Evolutionary conservation across 352 stramenopile genomes (phyloP).

Genomic region (Phytopythium montanum): DNA sequence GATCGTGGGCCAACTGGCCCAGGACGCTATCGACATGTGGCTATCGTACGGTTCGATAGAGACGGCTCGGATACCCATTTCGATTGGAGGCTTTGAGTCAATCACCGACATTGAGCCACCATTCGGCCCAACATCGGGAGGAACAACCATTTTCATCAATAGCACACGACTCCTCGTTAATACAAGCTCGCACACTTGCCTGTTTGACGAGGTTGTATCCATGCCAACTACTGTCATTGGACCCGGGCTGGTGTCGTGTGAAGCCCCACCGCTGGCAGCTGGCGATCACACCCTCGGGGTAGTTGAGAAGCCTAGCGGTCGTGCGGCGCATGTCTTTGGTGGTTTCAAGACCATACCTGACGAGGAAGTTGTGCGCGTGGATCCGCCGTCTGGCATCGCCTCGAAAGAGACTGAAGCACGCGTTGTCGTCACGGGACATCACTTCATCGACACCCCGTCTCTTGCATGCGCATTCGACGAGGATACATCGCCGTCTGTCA

Average conservation of each 20-base stretch:
- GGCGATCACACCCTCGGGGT: constrained; percentile 30
- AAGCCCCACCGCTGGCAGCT: constrained; percentile 18
- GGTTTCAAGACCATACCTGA: constrained; percentile 27
- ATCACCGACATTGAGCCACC: constrained; percentile 14
- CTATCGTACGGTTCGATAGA: constrained; percentile 24
- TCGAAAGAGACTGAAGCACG: constrained; percentile 12
- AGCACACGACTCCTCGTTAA: constrained; percentile 24
- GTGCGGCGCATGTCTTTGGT: constrained; percentile 23
- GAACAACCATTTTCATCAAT: constrained; percentile 22
- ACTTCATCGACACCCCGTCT: constrained; percentile 45
- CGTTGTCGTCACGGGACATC: constrained; percentile 31
- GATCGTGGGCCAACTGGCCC: constrained; percentile 13
- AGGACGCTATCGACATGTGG: constrained; percentile 24
- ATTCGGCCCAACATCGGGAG: constrained; percentile 29
- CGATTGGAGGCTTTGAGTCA: constrained; percentile 13
- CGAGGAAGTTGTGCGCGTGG: constrained; percentile 26
- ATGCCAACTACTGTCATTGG: not conserved
- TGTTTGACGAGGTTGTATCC: not conserved
- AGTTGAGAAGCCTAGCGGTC: constrained; percentile 15
- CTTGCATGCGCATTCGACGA: constrained; percentile 48
- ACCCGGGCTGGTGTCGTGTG: constrained; percentile 7
- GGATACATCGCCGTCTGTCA: constrained; percentile 13
- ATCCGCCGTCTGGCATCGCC: constrained; percentile 24
- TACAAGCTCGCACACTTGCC: constrained; percentile 11
- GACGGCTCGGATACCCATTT: constrained; percentile 20